These are phyloP conservation scores for Fraxinus xanthoxyloides DNA, from an alignment of 305 asterid species.

Conservation along the genomic window DNA sequence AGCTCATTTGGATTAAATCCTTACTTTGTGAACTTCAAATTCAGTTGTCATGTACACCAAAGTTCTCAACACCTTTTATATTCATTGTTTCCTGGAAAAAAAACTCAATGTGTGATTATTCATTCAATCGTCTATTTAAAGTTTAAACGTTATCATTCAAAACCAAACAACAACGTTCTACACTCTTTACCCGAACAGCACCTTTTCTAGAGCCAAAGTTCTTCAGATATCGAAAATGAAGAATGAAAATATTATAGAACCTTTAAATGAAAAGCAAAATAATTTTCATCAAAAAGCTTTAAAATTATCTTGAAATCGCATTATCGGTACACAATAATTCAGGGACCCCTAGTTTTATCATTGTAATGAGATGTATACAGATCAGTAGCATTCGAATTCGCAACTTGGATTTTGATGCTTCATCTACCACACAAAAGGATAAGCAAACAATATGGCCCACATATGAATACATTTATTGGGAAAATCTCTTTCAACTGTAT, in stretches of 20 bases:
- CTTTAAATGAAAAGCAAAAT: neutral
- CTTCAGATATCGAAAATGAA: neutral
- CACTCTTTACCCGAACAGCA: neutral
- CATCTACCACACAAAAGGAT: conserved; percentile 33
- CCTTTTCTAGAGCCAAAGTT: neutral
- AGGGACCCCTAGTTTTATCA: conserved; percentile 24
- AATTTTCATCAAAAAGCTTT: neutral
- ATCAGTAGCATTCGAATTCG: conserved; percentile 33
- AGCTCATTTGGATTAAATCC: neutral
- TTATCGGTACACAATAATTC: conserved; percentile 31
- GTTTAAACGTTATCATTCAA: neutral
- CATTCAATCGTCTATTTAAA: neutral
- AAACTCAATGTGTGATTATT: neutral
- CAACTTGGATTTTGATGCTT: conserved; percentile 49
- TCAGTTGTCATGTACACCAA: too few relatives aligned
- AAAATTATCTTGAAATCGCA: conserved; percentile 2
- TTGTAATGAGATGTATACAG: conserved; percentile 29
- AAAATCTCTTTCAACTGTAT: conserved; percentile 31
- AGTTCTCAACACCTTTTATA: too few relatives aligned
- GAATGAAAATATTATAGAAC: neutral
- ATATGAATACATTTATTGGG: conserved; percentile 22
- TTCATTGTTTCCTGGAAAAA: neutral
- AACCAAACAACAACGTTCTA: neutral
- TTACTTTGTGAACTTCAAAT: neutral
- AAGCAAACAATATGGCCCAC: conserved; percentile 41